Base-by-base conservation (phyloP, 2,329 filamentous ascomycete species). In the Ceratocystis diversiconidia region DNA sequence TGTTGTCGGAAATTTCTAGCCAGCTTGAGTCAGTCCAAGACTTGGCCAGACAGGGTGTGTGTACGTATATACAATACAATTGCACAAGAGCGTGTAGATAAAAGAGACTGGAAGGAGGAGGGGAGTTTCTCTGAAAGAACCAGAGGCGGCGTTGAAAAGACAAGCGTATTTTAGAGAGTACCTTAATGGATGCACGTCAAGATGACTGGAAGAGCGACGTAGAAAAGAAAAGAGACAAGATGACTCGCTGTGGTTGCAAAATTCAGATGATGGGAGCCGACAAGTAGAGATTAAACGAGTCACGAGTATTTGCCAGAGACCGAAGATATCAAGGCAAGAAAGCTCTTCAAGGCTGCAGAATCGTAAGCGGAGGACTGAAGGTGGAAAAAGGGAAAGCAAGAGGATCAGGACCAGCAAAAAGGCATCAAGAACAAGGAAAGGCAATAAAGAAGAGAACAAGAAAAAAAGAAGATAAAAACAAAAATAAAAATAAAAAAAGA, bases 401-500 rank as follows among this genome's bases (percentile, higher is more conserved):
- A 64, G 36, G 50, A 44, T 15, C 43, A 6, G 43, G 46, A 12
- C 12, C 48, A 19, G 61, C 46, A 22, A 46, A 62, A 43, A 30
- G 17, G 19, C 17, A 55, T 10, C 28, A 44, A 15, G 28, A 43
- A 46, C n/a, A 46, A 62, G 30, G 30, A 43, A 62, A 5, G 28
- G 25, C 10, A 15, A 41, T 8, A 5, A 48, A 48, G 36, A 44
- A 62, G 10, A 12, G 36, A n/a, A 44, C n/a, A 52, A 50, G 12
- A 22, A 48, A 62, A 62, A n/a, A 43, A 62, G 12, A 32, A 28
- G 30, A 32, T 32, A 50, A 48, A n/a, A 48, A 12, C 19, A 19
- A 62, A 32, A 46, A 41, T n/a, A 48, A 48, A 44, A 50, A 41
- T 41, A 15, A n/a, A 44, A 63, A 28, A 63, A 22, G n/a, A 63